Evolutionary conservation across 2,329 filamentous ascomycete genomes (phyloP).

Genomic region (Fusarium begoniae): DNA sequence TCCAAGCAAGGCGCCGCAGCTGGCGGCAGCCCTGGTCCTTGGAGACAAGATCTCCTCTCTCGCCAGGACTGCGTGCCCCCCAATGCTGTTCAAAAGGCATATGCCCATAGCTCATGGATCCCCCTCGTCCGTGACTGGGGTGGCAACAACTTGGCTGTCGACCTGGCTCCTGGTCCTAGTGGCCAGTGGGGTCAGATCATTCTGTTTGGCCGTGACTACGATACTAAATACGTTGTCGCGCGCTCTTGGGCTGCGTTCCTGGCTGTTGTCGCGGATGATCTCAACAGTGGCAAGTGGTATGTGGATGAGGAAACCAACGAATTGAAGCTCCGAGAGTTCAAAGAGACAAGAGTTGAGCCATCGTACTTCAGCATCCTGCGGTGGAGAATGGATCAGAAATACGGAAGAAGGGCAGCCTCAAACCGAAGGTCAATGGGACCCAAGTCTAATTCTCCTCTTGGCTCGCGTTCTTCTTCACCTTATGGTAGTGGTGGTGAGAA

Average conservation of each 20-base stretch:
- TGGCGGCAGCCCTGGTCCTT: slow-evolving; percentile 69
- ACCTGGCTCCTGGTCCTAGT: slow-evolving; percentile 87
- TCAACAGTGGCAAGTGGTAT: slow-evolving; percentile 88
- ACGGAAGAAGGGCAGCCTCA: slow-evolving; percentile 70
- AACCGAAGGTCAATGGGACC: slow-evolving; percentile 63
- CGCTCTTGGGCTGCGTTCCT: slow-evolving; percentile 91
- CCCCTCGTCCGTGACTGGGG: slow-evolving; percentile 97
- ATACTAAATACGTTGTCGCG: slow-evolving; percentile 96
- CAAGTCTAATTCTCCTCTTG: slow-evolving; percentile 57
- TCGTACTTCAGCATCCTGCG: slow-evolving; percentile 93
- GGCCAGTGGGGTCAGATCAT: slow-evolving; percentile 98
- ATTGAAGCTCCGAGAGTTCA: slow-evolving; percentile 92
- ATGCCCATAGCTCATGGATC: slow-evolving; percentile 95
- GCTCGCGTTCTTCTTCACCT: slow-evolving; percentile 62
- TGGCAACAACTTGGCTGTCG: slow-evolving; percentile 95
- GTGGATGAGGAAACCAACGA: slow-evolving; percentile 93
- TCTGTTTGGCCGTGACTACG: slow-evolving; percentile 95
- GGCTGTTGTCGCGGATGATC: slow-evolving; percentile 87
- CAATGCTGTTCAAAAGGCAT: slow-evolving; percentile 88
- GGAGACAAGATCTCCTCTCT: slow-evolving; percentile 85
- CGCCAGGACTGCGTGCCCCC: slow-evolving; percentile 90
- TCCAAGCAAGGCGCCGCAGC: slow-evolving; percentile 65
- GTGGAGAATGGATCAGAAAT: slow-evolving; percentile 96
- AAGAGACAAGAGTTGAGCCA: slow-evolving; percentile 86
- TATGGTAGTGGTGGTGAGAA: slow-evolving; percentile 73